Conservation (phyloP, 1,284 basidiomycete species). For the Austroboletus niveus region DNA sequence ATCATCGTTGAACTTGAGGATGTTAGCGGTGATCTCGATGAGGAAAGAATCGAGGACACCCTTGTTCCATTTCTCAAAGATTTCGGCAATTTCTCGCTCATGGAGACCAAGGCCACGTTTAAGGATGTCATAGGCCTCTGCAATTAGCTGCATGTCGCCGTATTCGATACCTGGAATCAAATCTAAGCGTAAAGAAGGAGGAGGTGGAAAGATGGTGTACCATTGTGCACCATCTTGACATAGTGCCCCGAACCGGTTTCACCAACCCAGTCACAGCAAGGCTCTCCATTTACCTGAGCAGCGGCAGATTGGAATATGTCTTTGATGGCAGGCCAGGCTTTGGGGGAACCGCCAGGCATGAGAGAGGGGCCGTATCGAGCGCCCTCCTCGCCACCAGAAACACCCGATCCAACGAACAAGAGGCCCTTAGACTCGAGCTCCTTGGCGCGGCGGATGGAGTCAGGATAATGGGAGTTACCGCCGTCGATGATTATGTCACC, state of each 20-base stretch:
- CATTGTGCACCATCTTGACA: constrained; percentile 99
- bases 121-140: constrained; percentile 98
- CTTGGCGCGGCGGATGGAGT: constrained; percentile 92
- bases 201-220: constrained; percentile 40
- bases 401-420: constrained; percentile 97
- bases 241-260: constrained; percentile 93
- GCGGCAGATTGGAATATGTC: constrained; percentile 98
- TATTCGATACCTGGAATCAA: constrained; percentile 84
- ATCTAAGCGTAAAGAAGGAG: constrained; percentile 13
- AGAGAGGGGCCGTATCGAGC: constrained; percentile 96
- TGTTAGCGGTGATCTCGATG: constrained; percentile 96
- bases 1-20: constrained; percentile 94
- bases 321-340: constrained; percentile 97
- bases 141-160: constrained; percentile 99
- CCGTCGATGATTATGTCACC: constrained; percentile 99
- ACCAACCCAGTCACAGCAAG: constrained; percentile 99
- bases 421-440: constrained; percentile 94
- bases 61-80: constrained; percentile 94
- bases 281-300: constrained; percentile 93
- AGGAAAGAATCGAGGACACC: constrained; percentile 99
- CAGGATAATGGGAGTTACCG: constrained; percentile 99
- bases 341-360: constrained; percentile 97
- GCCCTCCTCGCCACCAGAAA: constrained; percentile 99
- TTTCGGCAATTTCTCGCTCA: constrained; percentile 86
- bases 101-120: constrained; percentile 89